phyloP scores from a whole-genome alignment of 495 filamentous ascomycete genomes.

The Daldinia vernicosa region DNA sequence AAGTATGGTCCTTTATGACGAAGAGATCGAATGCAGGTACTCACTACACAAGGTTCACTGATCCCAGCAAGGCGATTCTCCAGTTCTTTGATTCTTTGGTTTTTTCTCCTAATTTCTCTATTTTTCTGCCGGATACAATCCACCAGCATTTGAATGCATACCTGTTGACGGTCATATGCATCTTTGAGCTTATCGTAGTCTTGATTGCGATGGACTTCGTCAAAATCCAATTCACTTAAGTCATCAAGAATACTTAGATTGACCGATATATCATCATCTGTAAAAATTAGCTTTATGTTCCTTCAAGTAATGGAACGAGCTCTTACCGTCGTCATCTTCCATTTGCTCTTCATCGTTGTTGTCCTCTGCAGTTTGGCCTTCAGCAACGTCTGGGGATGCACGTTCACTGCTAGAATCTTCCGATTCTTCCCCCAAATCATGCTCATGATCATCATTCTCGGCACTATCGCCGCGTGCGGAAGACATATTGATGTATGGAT shows the following conservation, averaged over 20 bases:
- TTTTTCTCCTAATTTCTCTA: background rate
- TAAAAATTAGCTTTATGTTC: background rate
- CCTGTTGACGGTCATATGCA: background rate
- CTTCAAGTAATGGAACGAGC: background rate
- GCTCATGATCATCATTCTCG: background rate
- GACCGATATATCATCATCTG: background rate
- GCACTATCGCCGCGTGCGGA: background rate
- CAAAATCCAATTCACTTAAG: background rate
- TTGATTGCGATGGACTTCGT: background rate
- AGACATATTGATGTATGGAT: background rate
- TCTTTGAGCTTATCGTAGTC: background rate
- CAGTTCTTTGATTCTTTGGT: background rate
- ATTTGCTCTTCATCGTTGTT: background rate
- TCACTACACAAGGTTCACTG: background rate
- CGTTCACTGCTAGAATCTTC: background rate
- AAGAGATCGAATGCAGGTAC: background rate
- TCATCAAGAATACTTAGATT: conserved; percentile 1
- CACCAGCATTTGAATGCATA: background rate
- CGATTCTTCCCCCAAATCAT: background rate
- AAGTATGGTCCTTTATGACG: background rate
- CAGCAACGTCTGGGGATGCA: background rate
- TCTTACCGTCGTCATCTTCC: conserved; percentile 1
- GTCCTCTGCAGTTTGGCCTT: background rate
- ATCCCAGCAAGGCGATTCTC: background rate
- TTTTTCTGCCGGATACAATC: background rate